phyloP scores from a whole-genome alignment of 345 rosid species.

The Populus simonii region DNA sequence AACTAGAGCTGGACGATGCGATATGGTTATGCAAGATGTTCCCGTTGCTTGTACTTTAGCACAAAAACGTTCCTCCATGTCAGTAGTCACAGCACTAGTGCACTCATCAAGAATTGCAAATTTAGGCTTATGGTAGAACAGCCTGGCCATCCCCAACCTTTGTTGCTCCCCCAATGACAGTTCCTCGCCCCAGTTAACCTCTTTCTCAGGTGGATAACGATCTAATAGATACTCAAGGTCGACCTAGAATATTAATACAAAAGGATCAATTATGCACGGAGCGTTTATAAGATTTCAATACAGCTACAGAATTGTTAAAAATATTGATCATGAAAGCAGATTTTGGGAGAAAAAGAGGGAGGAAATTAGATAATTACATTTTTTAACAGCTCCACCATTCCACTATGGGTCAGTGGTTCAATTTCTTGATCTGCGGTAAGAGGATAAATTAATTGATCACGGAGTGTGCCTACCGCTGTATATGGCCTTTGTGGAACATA shows the following conservation, averaged over 20 bases:
- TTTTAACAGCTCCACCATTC: slow-evolving; percentile 85
- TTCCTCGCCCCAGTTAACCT: slow-evolving; percentile 97
- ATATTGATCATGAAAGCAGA: neutral
- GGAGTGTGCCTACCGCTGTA: slow-evolving; percentile 97
- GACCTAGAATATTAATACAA: slow-evolving; percentile 49
- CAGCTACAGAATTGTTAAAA: neutral
- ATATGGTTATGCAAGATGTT: slow-evolving; percentile 98
- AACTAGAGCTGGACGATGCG: slow-evolving; percentile 97
- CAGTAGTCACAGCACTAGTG: slow-evolving; percentile 99
- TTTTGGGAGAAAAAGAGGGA: neutral
- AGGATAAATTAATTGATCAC: slow-evolving; percentile 97
- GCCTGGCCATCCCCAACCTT: slow-evolving; percentile 96
- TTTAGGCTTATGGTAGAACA: slow-evolving; percentile 95
- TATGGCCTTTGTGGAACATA: slow-evolving; percentile 98
- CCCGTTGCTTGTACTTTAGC: slow-evolving; percentile 98
- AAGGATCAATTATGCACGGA: neutral
- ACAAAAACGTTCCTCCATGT: slow-evolving; percentile 98
- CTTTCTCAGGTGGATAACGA: slow-evolving; percentile 83
- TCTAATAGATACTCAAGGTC: slow-evolving; percentile 89
- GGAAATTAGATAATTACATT: slow-evolving; percentile 52
- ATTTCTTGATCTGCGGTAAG: slow-evolving; percentile 71
- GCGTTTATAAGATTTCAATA: neutral
- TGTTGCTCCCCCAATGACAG: slow-evolving; percentile 98
- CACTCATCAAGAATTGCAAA: slow-evolving; percentile 99
- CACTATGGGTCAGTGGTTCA: slow-evolving; percentile 63